phyloP scores from a whole-genome alignment of 306 rosid genomes.

The Chamaecrista fasciculata region DNA sequence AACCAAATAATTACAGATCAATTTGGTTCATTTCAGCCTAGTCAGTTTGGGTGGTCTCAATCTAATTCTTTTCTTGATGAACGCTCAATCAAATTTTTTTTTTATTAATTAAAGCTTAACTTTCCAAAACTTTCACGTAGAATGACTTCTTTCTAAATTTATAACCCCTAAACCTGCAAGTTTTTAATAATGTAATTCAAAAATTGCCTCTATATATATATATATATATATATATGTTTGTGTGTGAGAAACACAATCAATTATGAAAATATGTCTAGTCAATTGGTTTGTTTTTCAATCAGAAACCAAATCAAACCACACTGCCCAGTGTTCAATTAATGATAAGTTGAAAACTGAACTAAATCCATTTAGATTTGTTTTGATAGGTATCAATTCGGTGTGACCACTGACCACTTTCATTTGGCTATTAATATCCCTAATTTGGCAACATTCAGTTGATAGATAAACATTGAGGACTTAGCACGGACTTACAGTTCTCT shows the following conservation, averaged over 20 bases:
- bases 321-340: neutral
- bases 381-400: neutral
- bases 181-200: neutral
- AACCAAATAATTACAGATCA: neutral
- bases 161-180: neutral
- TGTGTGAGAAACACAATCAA: neutral
- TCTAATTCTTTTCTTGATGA: neutral
- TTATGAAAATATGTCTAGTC: neutral
- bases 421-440: neutral
- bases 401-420: neutral
- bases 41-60: neutral
- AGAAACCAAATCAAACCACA: neutral
- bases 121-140: neutral
- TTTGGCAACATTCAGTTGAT: neutral
- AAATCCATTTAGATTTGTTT: neutral
- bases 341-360: neutral
- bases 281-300: neutral
- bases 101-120: neutral
- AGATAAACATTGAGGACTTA: neutral
- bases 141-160: neutral
- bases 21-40: neutral
- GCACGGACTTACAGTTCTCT: slow-evolving; percentile 46
- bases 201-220: neutral
- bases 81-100: neutral
- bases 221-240: neutral